These are phyloP conservation scores for Lichtheimia hyalospora DNA, from an alignment of 371 early-diverging fungal species.

Conservation along the genomic window DNA sequence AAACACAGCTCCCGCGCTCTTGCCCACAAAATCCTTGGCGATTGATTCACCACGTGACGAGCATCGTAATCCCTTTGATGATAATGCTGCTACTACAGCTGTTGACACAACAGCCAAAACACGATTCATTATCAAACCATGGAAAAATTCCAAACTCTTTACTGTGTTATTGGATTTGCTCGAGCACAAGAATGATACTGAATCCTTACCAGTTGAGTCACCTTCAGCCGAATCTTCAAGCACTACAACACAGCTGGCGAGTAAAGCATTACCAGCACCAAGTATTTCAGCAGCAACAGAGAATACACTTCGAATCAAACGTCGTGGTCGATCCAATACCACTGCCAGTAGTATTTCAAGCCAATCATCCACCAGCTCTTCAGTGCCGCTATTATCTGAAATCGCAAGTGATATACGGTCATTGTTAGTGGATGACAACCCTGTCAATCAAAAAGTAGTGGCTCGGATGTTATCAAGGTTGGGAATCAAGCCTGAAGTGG, in stretches of 20 bases:
- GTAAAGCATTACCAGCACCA: too few species aligned
- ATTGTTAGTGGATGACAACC: conserved; percentile 56
- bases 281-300: neutral
- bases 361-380: neutral
- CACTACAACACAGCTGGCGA: neutral
- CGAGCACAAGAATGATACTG: too few species aligned
- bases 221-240: too few species aligned
- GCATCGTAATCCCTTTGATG: conserved; percentile 3
- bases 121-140: conserved; percentile 11
- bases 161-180: neutral
- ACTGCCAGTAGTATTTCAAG: conserved; percentile 1
- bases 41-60: conserved; percentile 1
- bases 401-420: conserved; percentile 4
- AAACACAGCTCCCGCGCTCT: neutral
- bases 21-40: conserved; percentile 1
- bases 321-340: conserved; percentile 8
- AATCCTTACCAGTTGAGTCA: too few species aligned
- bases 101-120: too few species aligned
- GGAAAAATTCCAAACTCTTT: conserved; percentile 16
- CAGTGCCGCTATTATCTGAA: neutral
- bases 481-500: conserved; percentile 19
- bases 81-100: neutral
- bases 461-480: conserved; percentile 34
- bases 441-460: conserved; percentile 51
- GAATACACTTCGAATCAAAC: neutral